Base-by-base conservation (phyloP, 2,329 filamentous ascomycete species). In the Cryphonectria japonica region DNA sequence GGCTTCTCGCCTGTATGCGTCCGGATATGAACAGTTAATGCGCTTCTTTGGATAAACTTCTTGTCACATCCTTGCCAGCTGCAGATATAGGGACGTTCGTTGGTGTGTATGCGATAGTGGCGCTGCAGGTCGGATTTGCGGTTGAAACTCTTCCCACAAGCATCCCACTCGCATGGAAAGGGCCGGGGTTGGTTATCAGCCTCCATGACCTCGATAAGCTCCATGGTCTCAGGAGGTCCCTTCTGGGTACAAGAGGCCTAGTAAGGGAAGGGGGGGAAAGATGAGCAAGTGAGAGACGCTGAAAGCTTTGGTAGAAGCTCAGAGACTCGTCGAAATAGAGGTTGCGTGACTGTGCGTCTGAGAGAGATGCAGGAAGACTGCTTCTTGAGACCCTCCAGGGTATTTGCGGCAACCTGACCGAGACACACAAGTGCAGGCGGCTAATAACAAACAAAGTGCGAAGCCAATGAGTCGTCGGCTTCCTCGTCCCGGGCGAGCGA, bases 1-100 rank as follows among this genome's bases (percentile, higher is more conserved):
- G 91, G 91, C 79, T 92, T 93, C 82, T 92, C 91, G 70, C 90
- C 89, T 0, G 89, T 92, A 74, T 92, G 91, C 16, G 89, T 92
- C 74, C 91, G 87, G 70, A 90, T 90, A 78, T 93, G 91, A 57
- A 92, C 90, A 2, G 89, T 92, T 75, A 92, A 80, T 54, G 90
- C 90, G 79, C 90, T 92, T 72, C 89, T 84, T 76, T 92, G 90
- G 74, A 92, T 92, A 79, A 92, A 92, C 79, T 88, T 89, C 81
- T 92, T 92, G 61, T 88, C 88, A 77, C 90, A 92, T 7, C 86
- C 87, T 11, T 84, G 84, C 11, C 84, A 86, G 69, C 82, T 83
- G 80, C 90, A 92, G 41, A 85, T 84, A 78, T 91, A 92, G 13
- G 90, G 90, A 29, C 90, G 83, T 79, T 92, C 90, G 77, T 92